Evolutionary conservation across 116 monocot species (phyloP).

Genomic region (Trichopus zeylanicus): DNA sequence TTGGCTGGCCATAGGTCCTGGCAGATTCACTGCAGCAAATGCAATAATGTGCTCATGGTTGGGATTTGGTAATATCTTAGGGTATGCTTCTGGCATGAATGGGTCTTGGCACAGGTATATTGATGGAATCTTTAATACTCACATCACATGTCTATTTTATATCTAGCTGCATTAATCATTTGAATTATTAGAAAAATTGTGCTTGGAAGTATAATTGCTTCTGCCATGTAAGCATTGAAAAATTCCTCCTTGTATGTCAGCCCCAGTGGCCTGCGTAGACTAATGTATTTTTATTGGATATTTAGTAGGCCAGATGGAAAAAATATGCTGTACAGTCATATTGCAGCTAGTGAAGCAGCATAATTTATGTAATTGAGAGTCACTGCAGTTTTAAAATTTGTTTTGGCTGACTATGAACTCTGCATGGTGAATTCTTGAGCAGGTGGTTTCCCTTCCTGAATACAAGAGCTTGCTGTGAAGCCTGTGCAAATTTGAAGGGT

Average conservation of each 20-base stretch:
- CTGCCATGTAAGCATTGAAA: no score
- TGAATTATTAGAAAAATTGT: no score
- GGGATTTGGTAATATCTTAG: constrained; percentile 44
- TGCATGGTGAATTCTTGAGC: not conserved
- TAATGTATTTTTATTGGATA: no score
- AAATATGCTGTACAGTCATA: no score
- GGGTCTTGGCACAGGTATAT: constrained; percentile 39
- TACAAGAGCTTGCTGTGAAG: constrained; percentile 46
- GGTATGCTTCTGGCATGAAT: constrained; percentile 43
- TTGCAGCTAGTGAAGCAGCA: no score
- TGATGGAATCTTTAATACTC: not conserved
- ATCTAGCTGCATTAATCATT: no score
- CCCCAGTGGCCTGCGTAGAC: no score
- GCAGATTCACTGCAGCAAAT: constrained; percentile 31
- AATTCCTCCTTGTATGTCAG: no score
- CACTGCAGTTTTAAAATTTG: no score
- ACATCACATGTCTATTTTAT: no score
- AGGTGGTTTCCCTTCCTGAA: constrained; percentile 53
- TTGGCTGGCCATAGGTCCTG: constrained; percentile 13
- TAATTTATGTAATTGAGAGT: not conserved
- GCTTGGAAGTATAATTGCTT: no score
- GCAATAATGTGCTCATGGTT: constrained; percentile 44
- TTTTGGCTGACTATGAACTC: not conserved
- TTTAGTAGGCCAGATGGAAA: no score
- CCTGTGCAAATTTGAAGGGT: constrained; percentile 51